These are phyloP conservation scores for Penicillium sp. DNA, from an alignment of 2,329 filamentous ascomycete genomes.

Conservation along the genomic window DNA sequence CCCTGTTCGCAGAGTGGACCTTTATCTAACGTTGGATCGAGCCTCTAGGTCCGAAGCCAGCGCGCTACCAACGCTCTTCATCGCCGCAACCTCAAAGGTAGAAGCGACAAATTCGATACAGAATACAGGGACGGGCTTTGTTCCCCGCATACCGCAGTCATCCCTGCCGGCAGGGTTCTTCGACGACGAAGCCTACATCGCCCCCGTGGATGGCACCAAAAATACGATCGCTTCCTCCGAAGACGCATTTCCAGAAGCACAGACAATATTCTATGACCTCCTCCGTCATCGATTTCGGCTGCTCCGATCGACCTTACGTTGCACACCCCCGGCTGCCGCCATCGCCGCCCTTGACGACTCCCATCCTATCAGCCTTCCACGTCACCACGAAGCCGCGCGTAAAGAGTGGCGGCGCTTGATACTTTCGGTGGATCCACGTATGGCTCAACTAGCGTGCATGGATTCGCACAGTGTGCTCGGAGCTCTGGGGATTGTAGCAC, in stretches of 20 bases:
- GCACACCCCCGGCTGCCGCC: slow-evolving; percentile 52
- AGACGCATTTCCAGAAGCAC: slow-evolving; percentile 47
- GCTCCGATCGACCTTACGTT: slow-evolving; percentile 63
- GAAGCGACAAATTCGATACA: background rate
- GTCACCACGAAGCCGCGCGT: slow-evolving; percentile 53
- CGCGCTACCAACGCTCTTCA: slow-evolving; percentile 68
- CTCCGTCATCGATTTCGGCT: slow-evolving; percentile 63
- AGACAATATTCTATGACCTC: slow-evolving; percentile 65
- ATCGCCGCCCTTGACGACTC: slow-evolving; percentile 54
- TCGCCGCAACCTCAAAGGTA: slow-evolving; percentile 53
- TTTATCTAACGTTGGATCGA: slow-evolving; percentile 14
- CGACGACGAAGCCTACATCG: slow-evolving; percentile 75
- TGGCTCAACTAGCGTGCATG: slow-evolving; percentile 52
- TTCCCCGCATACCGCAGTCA: slow-evolving; percentile 37
- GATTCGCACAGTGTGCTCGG: slow-evolving; percentile 63
- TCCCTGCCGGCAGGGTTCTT: slow-evolving; percentile 64
- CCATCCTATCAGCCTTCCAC: slow-evolving; percentile 54
- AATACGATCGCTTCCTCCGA: slow-evolving; percentile 30
- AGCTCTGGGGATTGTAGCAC: slow-evolving; percentile 60
- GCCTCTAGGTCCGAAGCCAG: slow-evolving; percentile 68
- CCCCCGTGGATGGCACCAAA: slow-evolving; percentile 53
- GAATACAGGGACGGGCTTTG: background rate
- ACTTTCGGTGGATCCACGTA: slow-evolving; percentile 45
- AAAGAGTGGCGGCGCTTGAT: slow-evolving; percentile 55
- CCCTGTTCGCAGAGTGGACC: background rate